Percentiles rank a stretch among this genome's conserved stretches.
Evolutionary conservation across 495 filamentous ascomycete species (phyloP).

Genomic region (Amorphotheca resinae): DNA sequence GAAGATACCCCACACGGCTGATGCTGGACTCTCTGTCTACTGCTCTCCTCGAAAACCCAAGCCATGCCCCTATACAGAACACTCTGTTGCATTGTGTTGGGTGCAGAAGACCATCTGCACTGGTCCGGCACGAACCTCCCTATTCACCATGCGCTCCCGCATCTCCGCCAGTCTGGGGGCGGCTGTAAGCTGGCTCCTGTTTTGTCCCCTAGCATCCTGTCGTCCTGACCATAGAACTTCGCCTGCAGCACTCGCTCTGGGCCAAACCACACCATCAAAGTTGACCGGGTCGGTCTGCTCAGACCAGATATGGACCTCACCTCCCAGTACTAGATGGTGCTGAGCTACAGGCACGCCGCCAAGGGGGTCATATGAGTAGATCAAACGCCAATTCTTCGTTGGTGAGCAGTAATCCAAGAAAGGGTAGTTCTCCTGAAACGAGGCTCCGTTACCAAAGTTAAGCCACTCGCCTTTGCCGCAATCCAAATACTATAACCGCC

Average conservation of each 20-base stretch:
- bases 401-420: constrained; percentile 69
- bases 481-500: constrained; percentile 55
- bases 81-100: constrained; percentile 30
- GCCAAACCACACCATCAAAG: constrained; percentile 63
- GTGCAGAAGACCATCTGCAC: constrained; percentile 42
- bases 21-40: too few relatives aligned
- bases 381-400: constrained; percentile 59
- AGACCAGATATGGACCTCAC: constrained; percentile 65
- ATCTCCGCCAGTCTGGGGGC: constrained; percentile 53
- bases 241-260: constrained; percentile 54
- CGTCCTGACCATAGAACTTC: constrained; percentile 69
- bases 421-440: constrained; percentile 40
- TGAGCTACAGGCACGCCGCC: constrained; percentile 41
- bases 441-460: constrained; percentile 39
- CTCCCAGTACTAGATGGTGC: constrained; percentile 56
- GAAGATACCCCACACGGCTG: too few relatives aligned
- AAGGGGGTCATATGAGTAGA: constrained; percentile 65
- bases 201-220: constrained; percentile 43
- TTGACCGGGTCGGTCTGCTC: constrained; percentile 63
- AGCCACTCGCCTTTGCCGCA: constrained; percentile 71
- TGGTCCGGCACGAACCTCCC: constrained; percentile 48
- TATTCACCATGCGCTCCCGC: constrained; percentile 55
- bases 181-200: constrained; percentile 52
- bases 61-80: constrained; percentile 18
- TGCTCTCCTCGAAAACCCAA: too few relatives aligned